Evolutionary conservation across 495 filamentous ascomycete genomes (phyloP).

Genomic region (Penicillium subrubescens): DNA sequence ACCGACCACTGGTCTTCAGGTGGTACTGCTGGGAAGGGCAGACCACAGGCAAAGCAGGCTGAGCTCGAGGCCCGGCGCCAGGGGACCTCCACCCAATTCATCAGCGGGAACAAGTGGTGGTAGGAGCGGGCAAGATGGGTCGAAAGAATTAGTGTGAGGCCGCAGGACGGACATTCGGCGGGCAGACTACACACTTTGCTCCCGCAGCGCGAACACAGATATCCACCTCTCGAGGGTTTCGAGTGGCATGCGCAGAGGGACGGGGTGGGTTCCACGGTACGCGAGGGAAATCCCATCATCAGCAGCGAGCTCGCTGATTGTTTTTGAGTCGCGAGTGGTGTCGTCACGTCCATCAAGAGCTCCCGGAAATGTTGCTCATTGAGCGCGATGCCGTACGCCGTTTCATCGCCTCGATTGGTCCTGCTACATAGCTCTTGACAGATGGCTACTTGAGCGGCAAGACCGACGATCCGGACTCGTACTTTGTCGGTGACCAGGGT

Average conservation of each 20-base stretch:
- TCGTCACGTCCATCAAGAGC: conserved; percentile 84
- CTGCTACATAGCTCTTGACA: conserved; percentile 83
- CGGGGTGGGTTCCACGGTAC: conserved; percentile 72
- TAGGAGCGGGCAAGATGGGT: conserved; percentile 94
- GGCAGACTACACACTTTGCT: conserved; percentile 90
- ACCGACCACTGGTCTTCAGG: conserved; percentile 39
- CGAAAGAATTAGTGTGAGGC: conserved; percentile 91
- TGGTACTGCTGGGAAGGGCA: conserved; percentile 53
- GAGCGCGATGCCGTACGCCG: conserved; percentile 78
- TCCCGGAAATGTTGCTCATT: conserved; percentile 89
- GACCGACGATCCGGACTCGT: conserved; percentile 81
- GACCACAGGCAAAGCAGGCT: conserved; percentile 53
- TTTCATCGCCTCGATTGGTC: conserved; percentile 80
- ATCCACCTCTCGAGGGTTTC: conserved; percentile 81
- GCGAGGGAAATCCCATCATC: conserved; percentile 98
- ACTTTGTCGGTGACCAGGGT: conserved; percentile 77
- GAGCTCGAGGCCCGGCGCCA: conserved; percentile 68
- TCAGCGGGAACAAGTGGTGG: conserved; percentile 91
- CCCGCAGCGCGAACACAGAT: conserved; percentile 85
- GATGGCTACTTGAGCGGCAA: conserved; percentile 89
- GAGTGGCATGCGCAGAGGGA: conserved; percentile 93
- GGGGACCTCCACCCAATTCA: conserved; percentile 86
- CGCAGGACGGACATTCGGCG: conserved; percentile 87
- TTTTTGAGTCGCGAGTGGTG: conserved; percentile 77
- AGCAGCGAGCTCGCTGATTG: conserved; percentile 74